A percentile compares a stretch with the other conserved stretches of the same genome.
Evolutionary conservation across 2,329 filamentous ascomycete species (phyloP).

Genomic region (Hirsutella rhossiliensis): DNA sequence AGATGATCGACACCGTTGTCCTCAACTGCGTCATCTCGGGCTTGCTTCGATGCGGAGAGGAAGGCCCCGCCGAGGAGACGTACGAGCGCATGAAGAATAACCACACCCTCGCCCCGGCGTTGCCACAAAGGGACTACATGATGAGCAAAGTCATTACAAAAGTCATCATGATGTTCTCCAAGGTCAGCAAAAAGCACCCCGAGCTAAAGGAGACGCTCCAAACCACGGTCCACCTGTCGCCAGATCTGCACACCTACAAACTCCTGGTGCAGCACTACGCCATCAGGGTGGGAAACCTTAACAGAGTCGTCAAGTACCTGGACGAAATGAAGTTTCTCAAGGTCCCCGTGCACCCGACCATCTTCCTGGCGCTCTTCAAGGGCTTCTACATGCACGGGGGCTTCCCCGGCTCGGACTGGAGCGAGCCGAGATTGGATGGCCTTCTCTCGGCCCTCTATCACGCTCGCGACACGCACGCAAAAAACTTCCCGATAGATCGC

Average conservation of each 20-base stretch:
- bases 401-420: conserved; percentile 56
- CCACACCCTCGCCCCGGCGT: conserved; percentile 25
- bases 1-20: conserved; percentile 78
- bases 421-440: conserved; percentile 49
- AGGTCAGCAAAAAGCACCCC: conserved; percentile 41
- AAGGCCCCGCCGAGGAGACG: conserved; percentile 63
- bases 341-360: conserved; percentile 58
- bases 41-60: conserved; percentile 65
- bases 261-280: conserved; percentile 69
- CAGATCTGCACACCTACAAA: conserved; percentile 68
- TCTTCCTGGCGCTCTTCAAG: conserved; percentile 73
- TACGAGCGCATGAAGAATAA: conserved; percentile 73
- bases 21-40: conserved; percentile 79
- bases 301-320: conserved; percentile 57
- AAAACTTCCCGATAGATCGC: conserved; percentile 38
- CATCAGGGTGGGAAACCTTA: conserved; percentile 54
- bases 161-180: conserved; percentile 45
- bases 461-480: conserved; percentile 33
- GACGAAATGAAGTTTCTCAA: conserved; percentile 66
- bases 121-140: conserved; percentile 33
- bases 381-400: conserved; percentile 69
- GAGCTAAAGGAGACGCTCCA: conserved; percentile 44
- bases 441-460: conserved; percentile 55
- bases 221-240: conserved; percentile 50
- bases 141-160: conserved; percentile 38